A percentile compares a stretch with the other conserved stretches of the same genome.
Evolutionary conservation across 371 early-diverging fungal species (phyloP).

Genomic region (Mucor indicus): DNA sequence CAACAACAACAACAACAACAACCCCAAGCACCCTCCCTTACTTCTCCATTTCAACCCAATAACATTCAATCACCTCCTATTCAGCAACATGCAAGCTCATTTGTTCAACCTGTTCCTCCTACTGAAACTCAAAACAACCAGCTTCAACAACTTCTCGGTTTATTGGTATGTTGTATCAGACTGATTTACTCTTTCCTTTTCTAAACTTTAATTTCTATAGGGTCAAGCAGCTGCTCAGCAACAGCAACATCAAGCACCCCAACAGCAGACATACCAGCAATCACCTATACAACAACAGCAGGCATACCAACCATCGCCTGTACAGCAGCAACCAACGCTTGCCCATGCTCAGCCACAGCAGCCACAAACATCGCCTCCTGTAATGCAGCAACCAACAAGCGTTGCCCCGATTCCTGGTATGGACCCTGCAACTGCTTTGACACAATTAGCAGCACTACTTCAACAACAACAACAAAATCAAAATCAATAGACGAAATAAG

Average conservation of each 20-base stretch:
- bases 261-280: too few species aligned
- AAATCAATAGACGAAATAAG: too few species aligned
- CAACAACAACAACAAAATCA: conserved; percentile 18
- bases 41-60: conserved; percentile 6
- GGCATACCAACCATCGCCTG: conserved; percentile 4
- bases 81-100: conserved; percentile 2
- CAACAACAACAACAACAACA: conserved; percentile 9
- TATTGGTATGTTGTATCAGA: conserved; percentile 16
- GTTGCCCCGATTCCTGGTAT: conserved; percentile 27
- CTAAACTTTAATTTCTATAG: conserved; percentile 3
- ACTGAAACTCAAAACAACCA: conserved; percentile 22
- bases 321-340: conserved; percentile 6
- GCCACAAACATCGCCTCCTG: neutral
- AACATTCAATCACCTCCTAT: conserved; percentile 5
- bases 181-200: neutral
- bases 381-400: neutral
- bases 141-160: conserved; percentile 22
- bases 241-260: conserved; percentile 10
- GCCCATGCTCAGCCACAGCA: conserved; percentile 3
- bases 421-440: conserved; percentile 26
- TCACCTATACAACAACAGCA: conserved; percentile 3
- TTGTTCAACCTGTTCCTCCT: conserved; percentile 13
- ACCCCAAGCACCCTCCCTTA: neutral
- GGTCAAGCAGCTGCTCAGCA: conserved; percentile 25
- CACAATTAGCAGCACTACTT: conserved; percentile 19